Percentiles rank a stretch among this genome's conserved stretches.
Evolutionary conservation across 208 protist species (phyloP).

Genomic region (Porcisia hertigi): DNA sequence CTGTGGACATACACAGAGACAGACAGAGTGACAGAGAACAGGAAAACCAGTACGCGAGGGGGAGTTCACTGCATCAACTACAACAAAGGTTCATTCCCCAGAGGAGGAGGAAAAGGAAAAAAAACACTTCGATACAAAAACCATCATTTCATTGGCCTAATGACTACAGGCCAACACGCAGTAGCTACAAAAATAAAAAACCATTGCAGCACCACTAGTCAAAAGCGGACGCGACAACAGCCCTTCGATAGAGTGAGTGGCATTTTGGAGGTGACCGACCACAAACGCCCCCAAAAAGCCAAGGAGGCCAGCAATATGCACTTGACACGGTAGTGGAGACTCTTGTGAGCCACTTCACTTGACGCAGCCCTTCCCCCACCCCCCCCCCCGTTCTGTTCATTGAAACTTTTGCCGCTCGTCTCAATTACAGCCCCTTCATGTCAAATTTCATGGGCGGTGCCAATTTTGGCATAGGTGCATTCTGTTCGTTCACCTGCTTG

Average conservation of each 20-base stretch:
- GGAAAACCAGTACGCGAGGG: too few species aligned
- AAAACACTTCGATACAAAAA: not conserved
- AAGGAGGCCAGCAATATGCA: not conserved
- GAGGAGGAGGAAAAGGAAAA: not conserved
- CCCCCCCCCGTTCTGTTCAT: too few species aligned
- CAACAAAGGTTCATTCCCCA: too few species aligned
- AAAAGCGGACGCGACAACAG: not conserved
- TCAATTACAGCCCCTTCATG: constrained; percentile 78
- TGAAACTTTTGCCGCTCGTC: not conserved
- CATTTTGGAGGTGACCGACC: not conserved
- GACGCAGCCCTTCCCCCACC: not conserved
- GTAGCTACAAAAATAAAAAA: not conserved
- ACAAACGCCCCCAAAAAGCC: not conserved
- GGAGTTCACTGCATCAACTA: too few species aligned
- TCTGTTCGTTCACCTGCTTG: constrained; percentile 75
- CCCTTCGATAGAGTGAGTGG: not conserved
- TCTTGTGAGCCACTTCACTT: not conserved
- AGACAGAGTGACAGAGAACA: too few species aligned
- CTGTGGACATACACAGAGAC: too few species aligned
- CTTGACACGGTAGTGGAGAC: not conserved
- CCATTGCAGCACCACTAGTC: not conserved
- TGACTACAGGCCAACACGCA: not conserved
- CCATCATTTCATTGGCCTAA: not conserved
- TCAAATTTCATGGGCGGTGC: constrained; percentile 88
- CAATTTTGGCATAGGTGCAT: constrained; percentile 81